Conservation (phyloP, 805 yeast species). For the Ogataea paraovalis region DNA sequence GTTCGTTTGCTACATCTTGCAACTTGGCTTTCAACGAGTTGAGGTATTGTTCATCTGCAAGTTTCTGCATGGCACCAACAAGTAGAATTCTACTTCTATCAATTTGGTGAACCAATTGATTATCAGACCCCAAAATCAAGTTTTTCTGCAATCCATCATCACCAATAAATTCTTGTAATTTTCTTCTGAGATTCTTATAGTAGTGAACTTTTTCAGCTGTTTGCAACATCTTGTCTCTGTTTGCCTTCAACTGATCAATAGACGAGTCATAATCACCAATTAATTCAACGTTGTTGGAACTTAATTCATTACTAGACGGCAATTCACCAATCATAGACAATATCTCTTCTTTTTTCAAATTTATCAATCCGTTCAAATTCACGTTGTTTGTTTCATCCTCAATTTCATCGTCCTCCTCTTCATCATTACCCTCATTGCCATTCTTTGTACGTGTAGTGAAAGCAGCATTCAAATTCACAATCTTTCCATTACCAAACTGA, state of each 20-base stretch:
- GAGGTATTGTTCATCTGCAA: constrained; percentile 6
- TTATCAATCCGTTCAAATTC: constrained; percentile 23
- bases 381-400: constrained; percentile 14
- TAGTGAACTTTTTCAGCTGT: constrained; percentile 13
- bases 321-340: constrained; percentile 26
- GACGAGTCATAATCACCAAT: constrained; percentile 23
- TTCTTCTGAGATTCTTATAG: constrained; percentile 15
- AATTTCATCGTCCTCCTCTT: constrained; percentile 4
- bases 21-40: constrained; percentile 1
- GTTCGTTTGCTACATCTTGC: not conserved
- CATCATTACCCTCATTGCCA: constrained; percentile 1
- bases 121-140: constrained; percentile 20
- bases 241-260: constrained; percentile 12
- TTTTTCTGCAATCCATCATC: constrained; percentile 17
- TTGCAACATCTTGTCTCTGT: constrained; percentile 12
- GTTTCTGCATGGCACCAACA: constrained; percentile 15
- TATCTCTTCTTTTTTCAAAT: constrained; percentile 21
- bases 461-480: constrained; percentile 25
- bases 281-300: constrained; percentile 18
- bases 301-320: constrained; percentile 23
- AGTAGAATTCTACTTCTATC: constrained; percentile 9
- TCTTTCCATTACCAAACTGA: constrained; percentile 18
- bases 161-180: constrained; percentile 9
- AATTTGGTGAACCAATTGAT: constrained; percentile 11
- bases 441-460: constrained; percentile 4